Percentiles rank a stretch among this genome's conserved stretches.
phyloP scores from a whole-genome alignment of 73 alveolate genomes.

The Paramecium caudatum region DNA sequence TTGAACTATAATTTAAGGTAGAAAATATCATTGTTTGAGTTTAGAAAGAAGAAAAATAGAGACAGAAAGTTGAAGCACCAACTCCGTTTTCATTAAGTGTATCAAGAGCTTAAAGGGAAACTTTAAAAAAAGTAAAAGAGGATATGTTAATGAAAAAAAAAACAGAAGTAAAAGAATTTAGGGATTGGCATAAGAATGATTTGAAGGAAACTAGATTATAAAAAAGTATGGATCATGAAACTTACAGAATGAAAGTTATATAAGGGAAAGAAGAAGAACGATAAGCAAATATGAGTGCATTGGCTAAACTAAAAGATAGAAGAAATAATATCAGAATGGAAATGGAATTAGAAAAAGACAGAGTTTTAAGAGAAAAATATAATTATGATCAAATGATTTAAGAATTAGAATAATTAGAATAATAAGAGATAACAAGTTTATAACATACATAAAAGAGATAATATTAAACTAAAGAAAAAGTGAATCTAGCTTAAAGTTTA shows the following conservation, averaged over 20 bases:
- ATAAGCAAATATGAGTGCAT: neutral
- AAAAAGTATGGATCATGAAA: conserved; percentile 39
- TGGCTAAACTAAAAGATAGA: neutral
- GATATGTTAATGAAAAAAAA: conserved; percentile 29
- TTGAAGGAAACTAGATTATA: neutral
- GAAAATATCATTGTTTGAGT: neutral
- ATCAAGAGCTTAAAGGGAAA: conserved; percentile 45
- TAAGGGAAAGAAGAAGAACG: conserved; percentile 22
- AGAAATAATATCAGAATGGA: conserved; percentile 13
- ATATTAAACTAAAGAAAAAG: conserved; percentile 26
- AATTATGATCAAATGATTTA: neutral
- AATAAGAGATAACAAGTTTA: neutral
- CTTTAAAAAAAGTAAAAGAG: conserved; percentile 34
- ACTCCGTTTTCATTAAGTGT: conserved; percentile 23
- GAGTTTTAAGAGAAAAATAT: neutral
- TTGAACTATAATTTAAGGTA: conserved; percentile 22
- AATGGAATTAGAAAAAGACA: conserved; percentile 8
- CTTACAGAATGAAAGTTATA: conserved; percentile 38
- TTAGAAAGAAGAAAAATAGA: conserved; percentile 60
- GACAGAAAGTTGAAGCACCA: conserved; percentile 24
- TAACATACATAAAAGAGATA: neutral
- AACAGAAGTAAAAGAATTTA: conserved; percentile 53
- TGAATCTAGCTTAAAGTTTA: conserved; percentile 11
- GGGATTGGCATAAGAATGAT: conserved; percentile 36
- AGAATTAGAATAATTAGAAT: conserved; percentile 46